Evolutionary conservation across 106 monocot genomes (phyloP).

Genomic region (Platanthera guangdongensis): DNA sequence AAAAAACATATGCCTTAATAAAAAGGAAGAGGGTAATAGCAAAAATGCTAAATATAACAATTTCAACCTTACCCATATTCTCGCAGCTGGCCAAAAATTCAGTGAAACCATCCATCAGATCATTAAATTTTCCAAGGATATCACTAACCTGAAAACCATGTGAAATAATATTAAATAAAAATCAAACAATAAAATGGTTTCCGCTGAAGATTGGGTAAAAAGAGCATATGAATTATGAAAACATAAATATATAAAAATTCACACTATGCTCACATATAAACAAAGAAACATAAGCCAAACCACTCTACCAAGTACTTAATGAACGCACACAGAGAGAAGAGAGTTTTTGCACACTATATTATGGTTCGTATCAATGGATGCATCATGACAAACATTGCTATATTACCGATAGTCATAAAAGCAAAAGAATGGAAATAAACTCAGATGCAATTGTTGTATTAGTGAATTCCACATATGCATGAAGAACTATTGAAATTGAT

Average conservation of each 20-base stretch:
- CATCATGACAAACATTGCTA: not conserved
- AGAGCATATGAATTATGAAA: not conserved
- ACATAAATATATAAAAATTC: not conserved
- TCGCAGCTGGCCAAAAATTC: conserved; percentile 73
- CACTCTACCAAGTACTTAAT: not conserved
- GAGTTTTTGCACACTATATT: not conserved
- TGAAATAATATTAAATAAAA: not conserved
- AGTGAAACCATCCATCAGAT: conserved; percentile 84
- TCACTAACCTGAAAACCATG: conserved; percentile 56
- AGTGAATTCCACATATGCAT: not conserved
- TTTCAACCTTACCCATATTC: conserved; percentile 48
- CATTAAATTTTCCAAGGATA: conserved; percentile 67
- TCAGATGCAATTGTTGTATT: not conserved
- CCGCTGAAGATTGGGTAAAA: not conserved
- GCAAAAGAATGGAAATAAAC: not conserved
- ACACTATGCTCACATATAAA: not conserved
- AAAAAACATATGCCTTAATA: not conserved
- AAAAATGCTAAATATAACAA: not conserved
- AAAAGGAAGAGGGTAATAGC: not conserved
- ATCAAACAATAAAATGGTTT: not conserved
- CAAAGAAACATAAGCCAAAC: not conserved
- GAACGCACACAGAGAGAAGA: not conserved
- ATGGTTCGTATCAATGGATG: not conserved
- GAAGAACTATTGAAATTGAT: not conserved
- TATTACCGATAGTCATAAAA: not conserved